Percentiles rank a stretch among this genome's conserved stretches.
These are phyloP conservation scores for Pseudevernia furfuracea DNA, from an alignment of 495 filamentous ascomycete species.

Conservation along the genomic window DNA sequence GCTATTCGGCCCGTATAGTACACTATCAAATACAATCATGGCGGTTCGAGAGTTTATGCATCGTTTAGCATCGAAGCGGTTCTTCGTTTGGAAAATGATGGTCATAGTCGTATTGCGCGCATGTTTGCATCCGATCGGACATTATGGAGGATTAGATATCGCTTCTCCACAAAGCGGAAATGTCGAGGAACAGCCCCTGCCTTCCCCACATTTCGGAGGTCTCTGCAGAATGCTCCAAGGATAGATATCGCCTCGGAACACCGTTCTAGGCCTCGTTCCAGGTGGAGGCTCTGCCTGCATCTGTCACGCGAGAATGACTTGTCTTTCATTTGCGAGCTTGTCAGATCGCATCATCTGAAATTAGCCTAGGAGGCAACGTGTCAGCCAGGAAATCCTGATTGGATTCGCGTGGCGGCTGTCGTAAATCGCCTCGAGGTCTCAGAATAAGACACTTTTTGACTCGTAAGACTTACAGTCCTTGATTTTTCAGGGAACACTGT, in stretches of 20 bases:
- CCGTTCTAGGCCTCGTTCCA: neutral
- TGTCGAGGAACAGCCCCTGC: neutral
- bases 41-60: neutral
- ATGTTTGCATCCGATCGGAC: conserved; percentile 4
- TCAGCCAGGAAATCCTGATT: conserved; percentile 8
- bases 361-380: neutral
- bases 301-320: neutral
- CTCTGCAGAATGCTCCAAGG: neutral
- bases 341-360: neutral
- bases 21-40: neutral
- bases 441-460: conserved; percentile 3
- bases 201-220: conserved; percentile 10
- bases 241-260: conserved; percentile 4
- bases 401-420: conserved; percentile 18
- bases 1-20: neutral
- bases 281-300: neutral
- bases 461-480: neutral
- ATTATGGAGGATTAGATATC: conserved; percentile 17
- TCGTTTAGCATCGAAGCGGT: neutral
- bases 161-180: conserved; percentile 16
- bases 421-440: conserved; percentile 14
- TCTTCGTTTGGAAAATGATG: neutral
- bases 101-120: conserved; percentile 1
- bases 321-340: conserved; percentile 14
- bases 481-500: neutral